Conservation (phyloP, 148 eudicot species). For the Nepenthes mirabilis region DNA sequence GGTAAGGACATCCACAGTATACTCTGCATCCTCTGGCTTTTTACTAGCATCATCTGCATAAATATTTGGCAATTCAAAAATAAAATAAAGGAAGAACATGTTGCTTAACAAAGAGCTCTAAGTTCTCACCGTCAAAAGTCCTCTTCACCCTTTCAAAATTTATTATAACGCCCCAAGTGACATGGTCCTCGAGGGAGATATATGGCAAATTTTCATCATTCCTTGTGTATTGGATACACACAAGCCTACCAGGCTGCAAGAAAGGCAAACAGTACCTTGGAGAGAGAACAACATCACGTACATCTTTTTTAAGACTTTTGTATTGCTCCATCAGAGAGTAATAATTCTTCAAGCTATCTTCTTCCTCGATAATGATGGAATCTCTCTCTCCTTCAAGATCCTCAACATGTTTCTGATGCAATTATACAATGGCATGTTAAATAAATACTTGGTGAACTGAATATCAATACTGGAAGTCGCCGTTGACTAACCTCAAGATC, state of each 20-base stretch:
- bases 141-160: slow-evolving; percentile 73
- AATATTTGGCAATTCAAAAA: slow-evolving; percentile 4
- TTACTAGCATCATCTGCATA: slow-evolving; percentile 50
- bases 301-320: slow-evolving; percentile 61
- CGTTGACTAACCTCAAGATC: slow-evolving; percentile 62
- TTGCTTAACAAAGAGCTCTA: neutral
- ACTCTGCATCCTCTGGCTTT: slow-evolving; percentile 77
- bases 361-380: slow-evolving; percentile 82
- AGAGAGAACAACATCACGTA: slow-evolving; percentile 52
- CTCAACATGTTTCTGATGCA: slow-evolving; percentile 64
- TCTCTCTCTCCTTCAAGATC: slow-evolving; percentile 64
- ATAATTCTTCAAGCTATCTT: slow-evolving; percentile 71
- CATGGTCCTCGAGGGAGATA: slow-evolving; percentile 54
- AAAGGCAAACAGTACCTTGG: slow-evolving; percentile 86
- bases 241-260: slow-evolving; percentile 96
- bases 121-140: slow-evolving; percentile 46
- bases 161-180: slow-evolving; percentile 89
- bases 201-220: slow-evolving; percentile 33
- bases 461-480: slow-evolving; percentile 1
- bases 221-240: slow-evolving; percentile 47
- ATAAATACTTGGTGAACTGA: neutral
- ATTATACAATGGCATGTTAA: slow-evolving; percentile 1
- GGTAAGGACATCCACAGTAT: slow-evolving; percentile 74
- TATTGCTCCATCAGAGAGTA: slow-evolving; percentile 76
- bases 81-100: neutral